These are phyloP conservation scores for Moesziomyces sp. DNA, from an alignment of 1,284 basidiomycete species.

Conservation along the genomic window DNA sequence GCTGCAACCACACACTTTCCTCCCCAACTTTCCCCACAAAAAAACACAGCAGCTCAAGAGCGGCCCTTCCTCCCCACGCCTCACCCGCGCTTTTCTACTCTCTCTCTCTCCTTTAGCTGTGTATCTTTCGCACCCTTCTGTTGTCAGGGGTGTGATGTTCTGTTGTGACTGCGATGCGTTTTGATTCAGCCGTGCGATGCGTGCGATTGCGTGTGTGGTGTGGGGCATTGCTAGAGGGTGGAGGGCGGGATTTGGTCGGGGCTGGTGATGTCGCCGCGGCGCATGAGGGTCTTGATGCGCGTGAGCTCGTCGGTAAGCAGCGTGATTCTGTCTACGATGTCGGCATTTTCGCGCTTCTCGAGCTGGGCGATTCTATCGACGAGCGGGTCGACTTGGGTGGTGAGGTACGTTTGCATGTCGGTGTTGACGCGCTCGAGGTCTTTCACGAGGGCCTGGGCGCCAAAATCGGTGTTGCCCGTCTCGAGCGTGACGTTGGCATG, in stretches of 20 bases:
- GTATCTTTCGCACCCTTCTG: too few relatives aligned
- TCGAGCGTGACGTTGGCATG: constrained; percentile 3
- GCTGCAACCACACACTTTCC: too few relatives aligned
- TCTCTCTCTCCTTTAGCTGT: too few relatives aligned
- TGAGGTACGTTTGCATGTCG: constrained; percentile 10
- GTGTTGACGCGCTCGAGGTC: constrained; percentile 8
- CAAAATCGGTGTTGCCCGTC: neutral
- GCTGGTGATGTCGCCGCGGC: constrained; percentile 12
- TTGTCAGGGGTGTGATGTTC: too few relatives aligned
- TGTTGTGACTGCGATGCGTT: too few relatives aligned
- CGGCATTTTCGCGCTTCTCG: constrained; percentile 20
- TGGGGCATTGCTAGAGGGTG: neutral
- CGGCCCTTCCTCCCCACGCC: too few relatives aligned
- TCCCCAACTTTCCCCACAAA: too few relatives aligned
- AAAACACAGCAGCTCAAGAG: too few relatives aligned
- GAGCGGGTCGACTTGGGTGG: constrained; percentile 15
- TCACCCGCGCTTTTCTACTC: too few relatives aligned
- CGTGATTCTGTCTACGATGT: constrained; percentile 11
- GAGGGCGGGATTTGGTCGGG: constrained; percentile 6
- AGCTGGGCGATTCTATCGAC: constrained; percentile 9
- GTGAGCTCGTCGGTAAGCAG: constrained; percentile 37
- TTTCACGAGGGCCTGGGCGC: constrained; percentile 1
- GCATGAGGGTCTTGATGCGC: constrained; percentile 40
- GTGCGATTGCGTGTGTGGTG: too few relatives aligned
- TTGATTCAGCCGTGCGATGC: too few relatives aligned